Base-by-base conservation (phyloP, 1,284 basidiomycete species). In the Boletellus deceptivus region DNA sequence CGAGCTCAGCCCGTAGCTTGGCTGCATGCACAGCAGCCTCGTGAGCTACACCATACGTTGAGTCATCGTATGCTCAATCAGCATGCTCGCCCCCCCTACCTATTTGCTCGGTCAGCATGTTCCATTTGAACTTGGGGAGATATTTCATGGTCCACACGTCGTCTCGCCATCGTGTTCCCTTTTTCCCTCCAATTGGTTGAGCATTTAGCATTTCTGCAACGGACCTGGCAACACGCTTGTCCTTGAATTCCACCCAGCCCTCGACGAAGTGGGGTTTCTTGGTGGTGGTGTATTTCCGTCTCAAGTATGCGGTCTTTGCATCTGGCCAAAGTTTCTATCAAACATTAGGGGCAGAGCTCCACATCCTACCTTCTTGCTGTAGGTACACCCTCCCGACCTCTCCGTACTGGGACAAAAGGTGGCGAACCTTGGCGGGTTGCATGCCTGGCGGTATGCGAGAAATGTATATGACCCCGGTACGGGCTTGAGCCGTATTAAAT, bases 71-170 rank as follows among this genome's bases (percentile, higher is more conserved):
- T 20, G 17, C 29, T 53, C 53, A n/a, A 16, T 36, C 14, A 44
- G 34, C 27, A 38, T 36, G 17, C 43, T 49, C 29, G 22, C 40
- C 53, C 14, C 80, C n/a, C 93, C 70, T 67, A 95, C 95, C 93
- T 65, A 99, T 89, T 79, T 98, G 96, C 71, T 98, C 97, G 11
- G 93, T 95, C 54, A 99, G 77, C 95, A 98, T 98, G 69, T 89
- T 88, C 97, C 97, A 99, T 69, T 97, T 98, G 79, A 98, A 99
- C 57, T 86, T 91, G 7, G 93, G 93, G 46, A 99, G 76, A 67
- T 99, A 99, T 69, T 96, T 96, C 93, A 99, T 97, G 40, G 97
- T 98, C 97, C 97, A 99, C 7, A 99, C 85, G 59, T 99, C 95
- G 65, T 99, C 94, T 64, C 92, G 79, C 91, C 93, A 98, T 53